Base-by-base conservation (phyloP, 371 early-diverging fungal genomes). In the Gilbertella persicaria region DNA sequence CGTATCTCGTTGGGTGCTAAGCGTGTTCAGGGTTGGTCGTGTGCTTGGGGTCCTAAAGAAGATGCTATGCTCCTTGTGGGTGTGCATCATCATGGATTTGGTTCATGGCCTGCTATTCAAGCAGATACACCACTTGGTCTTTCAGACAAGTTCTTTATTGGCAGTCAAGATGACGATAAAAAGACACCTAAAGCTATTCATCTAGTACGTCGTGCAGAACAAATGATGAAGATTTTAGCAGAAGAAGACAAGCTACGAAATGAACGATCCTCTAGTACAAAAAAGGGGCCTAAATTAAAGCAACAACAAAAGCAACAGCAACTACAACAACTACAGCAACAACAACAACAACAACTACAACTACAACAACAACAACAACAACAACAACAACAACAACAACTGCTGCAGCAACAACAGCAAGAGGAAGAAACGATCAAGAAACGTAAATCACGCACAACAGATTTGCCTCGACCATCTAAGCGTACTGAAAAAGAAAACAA, bases 21-120 rank as follows among this genome's bases (percentile, higher is more conserved):
- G 65, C 85, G 89, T 25, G 92, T 92, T 0, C 74, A 81, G 63
- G 89, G 90, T 58, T 97, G 97, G 98, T 76, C 83, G 43, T 86
- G 86, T 45, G 50, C 77, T 28, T 99, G 99, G 99, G 86, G 88
- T 12, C 87, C 83, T 47, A 87, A 87, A 47, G 99, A 99, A 66
- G 99, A 99, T 69, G 85, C 97, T n/a, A 89, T 92, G 90, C 74
- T 99, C 41, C 78, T 99, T 13, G 89, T 95, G 16, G 99, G 99
- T 50, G 87, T 97, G 17, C 89, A 91, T 71, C 77, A 80, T 37
- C 89, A 98, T 66, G 99, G 99, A 7, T 96, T 95, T 71, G 97
- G 98, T 9, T 88, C 86, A 55, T 97, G 97, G 98, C 70, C 79
- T 45, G 67, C 78, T 49, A 96, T 99, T 16, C 88, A 90, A 43